Evolutionary conservation across 169 alveolate genomes (phyloP).

Genomic region (Plasmodium coatneyi): DNA sequence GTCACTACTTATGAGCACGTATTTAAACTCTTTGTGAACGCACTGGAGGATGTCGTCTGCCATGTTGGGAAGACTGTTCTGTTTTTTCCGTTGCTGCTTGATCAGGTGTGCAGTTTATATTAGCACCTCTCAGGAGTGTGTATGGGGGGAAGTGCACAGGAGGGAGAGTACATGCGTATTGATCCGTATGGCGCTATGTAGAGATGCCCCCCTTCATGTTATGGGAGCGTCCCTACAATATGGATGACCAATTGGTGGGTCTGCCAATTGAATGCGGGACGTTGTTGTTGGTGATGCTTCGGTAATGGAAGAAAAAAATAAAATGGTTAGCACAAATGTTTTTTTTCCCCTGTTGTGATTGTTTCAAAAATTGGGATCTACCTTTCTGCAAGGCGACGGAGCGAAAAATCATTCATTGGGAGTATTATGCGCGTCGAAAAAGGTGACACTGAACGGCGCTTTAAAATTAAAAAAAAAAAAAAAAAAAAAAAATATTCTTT

Average conservation of each 20-base stretch:
- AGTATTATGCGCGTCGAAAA: neutral
- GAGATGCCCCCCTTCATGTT: neutral
- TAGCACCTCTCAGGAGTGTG: neutral
- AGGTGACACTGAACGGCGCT: neutral
- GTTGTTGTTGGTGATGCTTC: neutral
- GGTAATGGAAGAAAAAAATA: neutral
- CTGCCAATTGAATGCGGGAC: neutral
- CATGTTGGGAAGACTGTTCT: conserved; percentile 4
- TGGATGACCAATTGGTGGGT: neutral
- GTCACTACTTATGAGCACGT: conserved; percentile 82
- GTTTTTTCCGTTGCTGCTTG: neutral
- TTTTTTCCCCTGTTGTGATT: neutral
- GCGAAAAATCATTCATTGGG: neutral
- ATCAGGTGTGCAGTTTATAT: neutral
- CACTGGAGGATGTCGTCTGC: conserved; percentile 61
- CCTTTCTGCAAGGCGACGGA: neutral
- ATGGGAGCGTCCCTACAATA: neutral
- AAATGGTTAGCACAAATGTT: neutral
- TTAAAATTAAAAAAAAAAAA: neutral
- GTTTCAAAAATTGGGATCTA: neutral
- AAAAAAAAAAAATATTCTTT: neutral
- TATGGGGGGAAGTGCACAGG: neutral
- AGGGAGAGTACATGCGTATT: neutral
- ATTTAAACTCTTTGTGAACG: conserved; percentile 80
- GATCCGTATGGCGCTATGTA: neutral